Percentiles rank a stretch among this genome's conserved stretches.
These are phyloP conservation scores for Diaporthe sp. DNA, from an alignment of 2,329 filamentous ascomycete genomes.

Conservation along the genomic window DNA sequence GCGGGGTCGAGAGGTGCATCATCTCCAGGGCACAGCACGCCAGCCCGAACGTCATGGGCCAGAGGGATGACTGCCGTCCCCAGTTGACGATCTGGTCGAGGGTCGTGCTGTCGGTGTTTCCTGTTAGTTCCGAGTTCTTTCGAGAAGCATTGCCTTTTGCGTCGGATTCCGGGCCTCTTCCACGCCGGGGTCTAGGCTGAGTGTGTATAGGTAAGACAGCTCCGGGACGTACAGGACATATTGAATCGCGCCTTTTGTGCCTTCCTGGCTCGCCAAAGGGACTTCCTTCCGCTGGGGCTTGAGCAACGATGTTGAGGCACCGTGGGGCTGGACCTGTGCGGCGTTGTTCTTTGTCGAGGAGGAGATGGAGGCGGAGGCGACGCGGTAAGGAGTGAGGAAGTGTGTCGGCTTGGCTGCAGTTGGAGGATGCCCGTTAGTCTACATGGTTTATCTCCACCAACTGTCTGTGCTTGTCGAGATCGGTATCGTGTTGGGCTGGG, in stretches of 20 bases:
- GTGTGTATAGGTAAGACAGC: background rate
- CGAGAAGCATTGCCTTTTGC: background rate
- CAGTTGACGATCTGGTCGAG: conserved; percentile 85
- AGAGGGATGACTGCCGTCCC: conserved; percentile 85
- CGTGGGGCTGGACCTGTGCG: conserved; percentile 56
- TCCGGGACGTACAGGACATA: conserved; percentile 79
- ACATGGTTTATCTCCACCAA: background rate
- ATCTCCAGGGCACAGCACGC: conserved; percentile 92
- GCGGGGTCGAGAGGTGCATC: conserved; percentile 90
- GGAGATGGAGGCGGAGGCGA: conserved; percentile 72
- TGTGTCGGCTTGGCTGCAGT: conserved; percentile 72
- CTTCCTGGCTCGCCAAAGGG: conserved; percentile 80
- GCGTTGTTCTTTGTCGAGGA: conserved; percentile 73
- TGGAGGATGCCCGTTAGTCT: conserved; percentile 36
- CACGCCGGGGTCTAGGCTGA: background rate
- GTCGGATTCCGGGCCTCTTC: background rate
- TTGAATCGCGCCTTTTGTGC: conserved; percentile 83
- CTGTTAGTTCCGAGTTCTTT: background rate
- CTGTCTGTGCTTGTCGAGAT: background rate
- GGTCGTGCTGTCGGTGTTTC: conserved; percentile 67
- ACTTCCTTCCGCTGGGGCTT: conserved; percentile 74
- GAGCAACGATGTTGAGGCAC: conserved; percentile 60
- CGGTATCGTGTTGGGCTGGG: background rate
- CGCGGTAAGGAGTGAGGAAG: conserved; percentile 71
- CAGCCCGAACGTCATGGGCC: conserved; percentile 90